Percentiles rank a stretch among this genome's conserved stretches.
Evolutionary conservation across 2,329 filamentous ascomycete species (phyloP).

Genomic region (Moelleriella libera): DNA sequence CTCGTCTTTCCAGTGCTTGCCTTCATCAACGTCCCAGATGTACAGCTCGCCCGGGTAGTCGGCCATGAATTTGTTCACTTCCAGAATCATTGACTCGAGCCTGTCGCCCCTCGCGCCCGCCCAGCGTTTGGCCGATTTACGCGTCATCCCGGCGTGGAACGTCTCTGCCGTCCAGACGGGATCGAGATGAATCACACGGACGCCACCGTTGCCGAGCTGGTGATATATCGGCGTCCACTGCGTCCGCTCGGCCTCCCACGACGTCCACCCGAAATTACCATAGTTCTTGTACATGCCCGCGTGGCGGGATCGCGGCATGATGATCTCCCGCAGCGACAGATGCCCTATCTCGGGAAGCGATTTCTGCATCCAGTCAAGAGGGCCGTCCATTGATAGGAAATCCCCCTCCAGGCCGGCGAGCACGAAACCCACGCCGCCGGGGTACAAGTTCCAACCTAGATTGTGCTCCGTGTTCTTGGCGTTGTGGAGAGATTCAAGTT

Average conservation of each 20-base stretch:
- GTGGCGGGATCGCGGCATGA: slow-evolving; percentile 17
- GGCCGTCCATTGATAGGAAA: slow-evolving; percentile 13
- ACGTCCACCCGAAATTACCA: slow-evolving; percentile 3
- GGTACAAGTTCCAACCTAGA: slow-evolving; percentile 6
- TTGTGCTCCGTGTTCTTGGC: slow-evolving; percentile 3
- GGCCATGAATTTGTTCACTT: slow-evolving; percentile 14
- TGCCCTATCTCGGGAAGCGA: slow-evolving; percentile 12
- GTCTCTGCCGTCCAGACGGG: slow-evolving; percentile 2
- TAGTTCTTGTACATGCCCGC: slow-evolving; percentile 11
- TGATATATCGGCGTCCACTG: slow-evolving; percentile 9
- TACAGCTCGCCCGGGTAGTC: slow-evolving; percentile 17
- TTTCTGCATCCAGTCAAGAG: slow-evolving; percentile 15
- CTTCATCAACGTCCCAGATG: slow-evolving; percentile 15
- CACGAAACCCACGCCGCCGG: slow-evolving; percentile 13
- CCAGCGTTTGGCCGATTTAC: too few species aligned
- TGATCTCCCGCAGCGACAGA: slow-evolving; percentile 13
- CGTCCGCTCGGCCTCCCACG: slow-evolving; percentile 10
- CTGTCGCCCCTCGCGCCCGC: slow-evolving; percentile 11
- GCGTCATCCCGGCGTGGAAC: too few species aligned
- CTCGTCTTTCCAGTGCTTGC: slow-evolving; percentile 2
- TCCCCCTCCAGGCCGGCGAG: slow-evolving; percentile 16
- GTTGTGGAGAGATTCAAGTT: slow-evolving; percentile 10
- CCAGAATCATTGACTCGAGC: slow-evolving; percentile 13
- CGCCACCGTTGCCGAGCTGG: slow-evolving; percentile 14
- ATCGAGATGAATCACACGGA: slow-evolving; percentile 16